Base-by-base conservation (phyloP, 2,329 filamentous ascomycete genomes). In the Diaporthe aspalathi region DNA sequence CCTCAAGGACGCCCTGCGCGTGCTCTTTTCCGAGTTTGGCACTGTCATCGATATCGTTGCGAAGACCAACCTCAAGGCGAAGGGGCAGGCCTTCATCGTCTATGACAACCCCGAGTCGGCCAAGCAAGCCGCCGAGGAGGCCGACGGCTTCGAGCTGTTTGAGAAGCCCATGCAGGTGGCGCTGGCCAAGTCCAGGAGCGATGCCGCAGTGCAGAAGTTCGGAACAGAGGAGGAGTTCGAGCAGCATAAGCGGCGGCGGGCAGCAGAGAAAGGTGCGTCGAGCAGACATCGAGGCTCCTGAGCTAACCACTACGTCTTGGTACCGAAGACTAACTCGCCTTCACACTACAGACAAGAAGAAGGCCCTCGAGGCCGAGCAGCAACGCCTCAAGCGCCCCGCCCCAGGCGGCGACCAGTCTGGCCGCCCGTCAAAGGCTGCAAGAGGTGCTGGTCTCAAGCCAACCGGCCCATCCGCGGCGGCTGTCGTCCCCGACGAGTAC, bases 401-500 rank as follows among this genome's bases (percentile, higher is more conserved):
- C 14, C 77, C 85, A 6, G 84, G 86, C 53, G 82, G 85, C 12
- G 83, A 84, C 20, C 79, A 81, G 20, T 83, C 87, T 22, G 83
- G 79, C 32, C 89, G 92, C 62, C 90, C 92, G 0, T 84, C 89
- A 68, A 95, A 95, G 84, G 87, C 91, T 20, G 87, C 89, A n/a
- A 88, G 91, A 76, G 90, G 90, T 52, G 85, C 89, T 29, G 93
- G 93, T 43, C 89, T 95, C 84, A 97, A 97, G 80, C 89, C 93
- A 6, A 92, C 92, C 1, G 90, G 89, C 71, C 87, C 90, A 7
- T 86, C 90, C 17, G 87, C 90, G 1, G 86, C 91, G 4, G 87
- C 92, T 14, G 92, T 94, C 69, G 91, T 98, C 22, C 94, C 95
- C n/a, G 96, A 98, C 88, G 96, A 99, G 83, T 98, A 97, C 81